These are phyloP conservation scores for Colletotrichum paranaense DNA, from an alignment of 2,329 filamentous ascomycete species.

Conservation along the genomic window DNA sequence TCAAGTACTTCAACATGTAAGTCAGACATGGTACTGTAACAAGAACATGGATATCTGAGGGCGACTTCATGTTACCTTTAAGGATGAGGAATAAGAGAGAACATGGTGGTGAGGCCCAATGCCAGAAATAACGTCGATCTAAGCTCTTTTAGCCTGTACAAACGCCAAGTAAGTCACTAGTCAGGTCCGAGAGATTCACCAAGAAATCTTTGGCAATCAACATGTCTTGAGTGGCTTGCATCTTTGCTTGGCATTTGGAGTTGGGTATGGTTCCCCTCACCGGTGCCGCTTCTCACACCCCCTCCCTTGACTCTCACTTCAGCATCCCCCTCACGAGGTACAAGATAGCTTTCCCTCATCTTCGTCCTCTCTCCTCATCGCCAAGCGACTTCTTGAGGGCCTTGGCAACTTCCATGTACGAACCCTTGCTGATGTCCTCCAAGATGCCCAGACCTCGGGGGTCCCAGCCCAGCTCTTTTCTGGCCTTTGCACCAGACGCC, in stretches of 20 bases:
- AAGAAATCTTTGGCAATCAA: background rate
- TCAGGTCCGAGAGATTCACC: background rate
- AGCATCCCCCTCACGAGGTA: background rate
- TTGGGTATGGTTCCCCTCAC: background rate
- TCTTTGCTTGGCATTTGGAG: background rate
- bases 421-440: conserved; percentile 45
- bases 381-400: conserved; percentile 21
- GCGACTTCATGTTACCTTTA: too few species aligned
- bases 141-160: background rate
- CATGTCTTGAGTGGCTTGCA: background rate
- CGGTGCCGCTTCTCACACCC: background rate
- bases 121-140: background rate
- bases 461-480: conserved; percentile 51
- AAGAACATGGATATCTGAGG: too few species aligned
- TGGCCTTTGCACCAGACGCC: conserved; percentile 49
- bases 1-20: too few species aligned
- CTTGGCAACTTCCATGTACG: conserved; percentile 38
- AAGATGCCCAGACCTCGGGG: conserved; percentile 46
- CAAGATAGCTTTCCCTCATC: background rate
- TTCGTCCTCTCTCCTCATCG: background rate
- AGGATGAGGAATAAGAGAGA: background rate
- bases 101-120: too few species aligned
- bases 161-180: background rate
- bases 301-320: background rate
- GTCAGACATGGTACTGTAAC: too few species aligned